phyloP scores from a whole-genome alignment of 257 asterid species.

The Solanum tarapatanum region DNA sequence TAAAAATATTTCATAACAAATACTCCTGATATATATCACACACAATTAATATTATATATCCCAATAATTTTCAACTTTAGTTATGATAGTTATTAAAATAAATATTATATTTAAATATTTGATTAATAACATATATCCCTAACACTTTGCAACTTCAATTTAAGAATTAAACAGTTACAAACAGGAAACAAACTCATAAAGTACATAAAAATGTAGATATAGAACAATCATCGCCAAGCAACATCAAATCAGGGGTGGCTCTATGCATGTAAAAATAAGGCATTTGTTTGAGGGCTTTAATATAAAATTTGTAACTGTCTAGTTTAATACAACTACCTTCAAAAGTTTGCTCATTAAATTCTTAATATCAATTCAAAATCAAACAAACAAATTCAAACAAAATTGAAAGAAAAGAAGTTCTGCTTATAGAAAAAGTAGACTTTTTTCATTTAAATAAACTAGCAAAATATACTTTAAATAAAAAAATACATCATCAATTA shows the following conservation, averaged over 20 bases:
- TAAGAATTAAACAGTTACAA: neutral
- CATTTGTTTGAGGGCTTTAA: neutral
- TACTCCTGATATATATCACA: too few relatives aligned
- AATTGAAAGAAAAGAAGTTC: too few relatives aligned
- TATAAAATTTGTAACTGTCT: neutral
- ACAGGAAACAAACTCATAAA: neutral
- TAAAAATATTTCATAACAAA: too few relatives aligned
- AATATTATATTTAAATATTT: neutral
- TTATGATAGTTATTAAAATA: neutral
- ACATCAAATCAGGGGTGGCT: neutral
- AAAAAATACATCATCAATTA: too few relatives aligned
- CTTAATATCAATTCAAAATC: neutral
- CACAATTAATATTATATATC: neutral
- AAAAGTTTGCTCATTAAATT: neutral
- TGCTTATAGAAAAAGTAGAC: too few relatives aligned
- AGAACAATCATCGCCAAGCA: neutral
- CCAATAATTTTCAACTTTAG: neutral
- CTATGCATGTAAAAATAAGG: neutral
- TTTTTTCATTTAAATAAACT: too few relatives aligned
- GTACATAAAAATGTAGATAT: neutral
- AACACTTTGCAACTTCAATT: neutral
- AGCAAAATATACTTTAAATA: too few relatives aligned
- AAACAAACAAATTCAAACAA: too few relatives aligned
- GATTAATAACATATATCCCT: neutral
- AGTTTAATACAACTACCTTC: neutral